Conservation (phyloP, 331 rosid species). For the Cydonia oblonga region DNA sequence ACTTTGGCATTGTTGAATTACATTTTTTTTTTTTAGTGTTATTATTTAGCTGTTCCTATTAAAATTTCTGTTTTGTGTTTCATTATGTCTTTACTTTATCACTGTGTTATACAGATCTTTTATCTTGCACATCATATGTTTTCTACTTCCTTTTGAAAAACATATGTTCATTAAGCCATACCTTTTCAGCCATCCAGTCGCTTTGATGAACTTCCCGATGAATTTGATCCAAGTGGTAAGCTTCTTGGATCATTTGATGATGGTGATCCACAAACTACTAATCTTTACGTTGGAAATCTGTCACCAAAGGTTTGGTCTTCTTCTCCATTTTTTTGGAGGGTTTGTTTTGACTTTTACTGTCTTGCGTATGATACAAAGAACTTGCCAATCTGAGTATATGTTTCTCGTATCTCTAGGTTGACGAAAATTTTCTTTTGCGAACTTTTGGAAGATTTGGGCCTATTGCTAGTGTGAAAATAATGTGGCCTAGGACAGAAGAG, state of each 20-base stretch:
- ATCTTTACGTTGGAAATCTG: slow-evolving; percentile 97
- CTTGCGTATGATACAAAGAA: slow-evolving; percentile 5
- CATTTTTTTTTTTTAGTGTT: background rate
- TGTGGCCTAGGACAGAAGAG: slow-evolving; percentile 99
- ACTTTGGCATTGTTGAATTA: background rate
- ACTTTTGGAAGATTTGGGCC: slow-evolving; percentile 99
- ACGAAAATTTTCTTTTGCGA: slow-evolving; percentile 93
- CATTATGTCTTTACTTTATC: background rate
- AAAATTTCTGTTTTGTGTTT: background rate
- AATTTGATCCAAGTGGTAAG: slow-evolving; percentile 93
- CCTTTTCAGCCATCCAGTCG: slow-evolving; percentile 58
- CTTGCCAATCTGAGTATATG: slow-evolving; percentile 4
- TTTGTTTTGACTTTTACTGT: slow-evolving; percentile 3
- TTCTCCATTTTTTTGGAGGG: background rate
- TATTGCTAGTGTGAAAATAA: slow-evolving; percentile 97
- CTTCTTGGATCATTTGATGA: slow-evolving; percentile 98
- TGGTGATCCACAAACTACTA: slow-evolving; percentile 98
- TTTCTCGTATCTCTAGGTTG: slow-evolving; percentile 49
- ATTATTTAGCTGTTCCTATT: background rate
- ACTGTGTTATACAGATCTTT: background rate
- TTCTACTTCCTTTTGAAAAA: background rate
- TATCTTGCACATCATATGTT: background rate
- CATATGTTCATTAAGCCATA: slow-evolving; percentile 1
- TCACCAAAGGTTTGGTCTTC: slow-evolving; percentile 63
- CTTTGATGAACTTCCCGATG: slow-evolving; percentile 95